Evolutionary conservation across 1,284 basidiomycete genomes (phyloP).

Genomic region (Papiliotrema nemorosa): DNA sequence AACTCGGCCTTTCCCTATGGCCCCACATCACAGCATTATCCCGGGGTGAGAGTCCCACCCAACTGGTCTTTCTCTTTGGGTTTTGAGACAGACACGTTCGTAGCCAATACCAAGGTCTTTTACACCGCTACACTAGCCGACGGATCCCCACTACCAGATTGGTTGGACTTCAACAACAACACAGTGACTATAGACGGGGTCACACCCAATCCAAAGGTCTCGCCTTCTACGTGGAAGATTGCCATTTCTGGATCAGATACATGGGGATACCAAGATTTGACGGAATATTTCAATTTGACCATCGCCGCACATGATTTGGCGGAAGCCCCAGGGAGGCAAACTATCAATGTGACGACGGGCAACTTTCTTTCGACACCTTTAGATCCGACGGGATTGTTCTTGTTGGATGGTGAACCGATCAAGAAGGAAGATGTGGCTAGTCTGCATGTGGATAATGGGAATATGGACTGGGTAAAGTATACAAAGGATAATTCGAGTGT

Average conservation of each 20-base stretch:
- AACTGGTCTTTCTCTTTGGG: constrained; percentile 90
- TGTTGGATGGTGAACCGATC: constrained; percentile 54
- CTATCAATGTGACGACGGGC: constrained; percentile 62
- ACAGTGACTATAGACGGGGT: constrained; percentile 76
- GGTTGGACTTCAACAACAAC: constrained; percentile 67
- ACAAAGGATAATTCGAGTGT: constrained; percentile 58
- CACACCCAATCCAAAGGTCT: constrained; percentile 53
- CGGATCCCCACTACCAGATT: constrained; percentile 66
- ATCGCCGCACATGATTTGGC: constrained; percentile 39
- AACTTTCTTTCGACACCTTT: constrained; percentile 59
- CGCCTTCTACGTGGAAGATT: constrained; percentile 42
- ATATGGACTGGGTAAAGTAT: constrained; percentile 63
- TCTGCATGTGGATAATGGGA: constrained; percentile 51
- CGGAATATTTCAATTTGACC: constrained; percentile 64
- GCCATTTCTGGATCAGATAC: constrained; percentile 61
- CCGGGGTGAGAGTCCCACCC: constrained; percentile 70
- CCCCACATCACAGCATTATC: constrained; percentile 61
- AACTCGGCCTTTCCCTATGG: constrained; percentile 57
- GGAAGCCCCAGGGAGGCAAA: constrained; percentile 13
- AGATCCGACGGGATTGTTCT: constrained; percentile 58
- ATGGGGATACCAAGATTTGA: constrained; percentile 53
- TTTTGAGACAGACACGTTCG: constrained; percentile 66
- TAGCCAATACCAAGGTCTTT: constrained; percentile 54
- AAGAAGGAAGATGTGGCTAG: constrained; percentile 13
- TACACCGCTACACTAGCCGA: constrained; percentile 66